A percentile compares a stretch with the other conserved stretches of the same genome.
phyloP scores from a whole-genome alignment of 1,284 basidiomycete genomes.

The Fomitopsis betulina region DNA sequence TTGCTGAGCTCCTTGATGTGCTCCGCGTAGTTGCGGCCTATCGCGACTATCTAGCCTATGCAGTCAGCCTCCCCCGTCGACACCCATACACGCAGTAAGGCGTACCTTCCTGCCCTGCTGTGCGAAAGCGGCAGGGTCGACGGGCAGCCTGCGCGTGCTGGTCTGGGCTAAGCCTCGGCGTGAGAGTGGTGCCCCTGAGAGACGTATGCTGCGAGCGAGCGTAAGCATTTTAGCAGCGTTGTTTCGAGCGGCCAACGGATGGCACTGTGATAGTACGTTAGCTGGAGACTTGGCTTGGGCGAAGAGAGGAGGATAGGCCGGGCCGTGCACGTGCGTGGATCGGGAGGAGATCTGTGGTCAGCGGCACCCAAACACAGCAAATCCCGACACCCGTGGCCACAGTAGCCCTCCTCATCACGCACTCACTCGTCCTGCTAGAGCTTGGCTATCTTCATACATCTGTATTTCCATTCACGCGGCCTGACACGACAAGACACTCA shows the following conservation, averaged over 20 bases:
- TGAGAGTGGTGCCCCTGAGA: background rate
- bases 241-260: background rate
- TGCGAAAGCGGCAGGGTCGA: slow-evolving; percentile 37
- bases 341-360: background rate
- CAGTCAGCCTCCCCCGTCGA: background rate
- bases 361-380: background rate
- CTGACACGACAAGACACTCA: no score
- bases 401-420: background rate
- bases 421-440: background rate
- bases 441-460: background rate
- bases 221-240: slow-evolving; percentile 1
- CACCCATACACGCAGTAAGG: background rate
- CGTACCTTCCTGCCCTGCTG: slow-evolving; percentile 44
- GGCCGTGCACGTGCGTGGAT: background rate
- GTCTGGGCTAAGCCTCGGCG: slow-evolving; percentile 15
- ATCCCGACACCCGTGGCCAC: background rate
- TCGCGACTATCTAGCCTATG: slow-evolving; percentile 73
- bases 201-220: background rate
- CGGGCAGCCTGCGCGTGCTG: slow-evolving; percentile 19
- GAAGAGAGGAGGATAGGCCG: background rate
- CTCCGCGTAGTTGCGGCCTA: slow-evolving; percentile 81
- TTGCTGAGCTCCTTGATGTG: slow-evolving; percentile 94
- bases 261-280: background rate
- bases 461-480: no score
- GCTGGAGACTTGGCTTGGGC: background rate